These are phyloP conservation scores for Xylaria sp. DNA, from an alignment of 2,329 filamentous ascomycete genomes.

Conservation along the genomic window DNA sequence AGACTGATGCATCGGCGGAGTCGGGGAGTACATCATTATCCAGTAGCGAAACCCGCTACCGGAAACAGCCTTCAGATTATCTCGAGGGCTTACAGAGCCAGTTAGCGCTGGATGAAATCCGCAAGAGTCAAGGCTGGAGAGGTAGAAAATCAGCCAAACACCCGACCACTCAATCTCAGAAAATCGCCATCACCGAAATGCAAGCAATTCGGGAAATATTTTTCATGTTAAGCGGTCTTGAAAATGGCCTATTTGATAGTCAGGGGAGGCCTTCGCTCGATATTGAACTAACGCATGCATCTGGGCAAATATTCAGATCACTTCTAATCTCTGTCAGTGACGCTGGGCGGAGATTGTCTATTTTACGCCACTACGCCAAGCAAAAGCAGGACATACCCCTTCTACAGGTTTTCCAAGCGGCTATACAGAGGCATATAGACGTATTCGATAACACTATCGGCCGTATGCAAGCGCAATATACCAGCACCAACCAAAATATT, in stretches of 20 bases:
- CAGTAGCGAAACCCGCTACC: constrained; percentile 39
- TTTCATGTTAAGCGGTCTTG: constrained; percentile 83
- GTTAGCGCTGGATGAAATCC: constrained; percentile 45
- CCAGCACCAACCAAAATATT: constrained; percentile 57
- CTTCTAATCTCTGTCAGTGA: constrained; percentile 55
- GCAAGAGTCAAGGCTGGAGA: constrained; percentile 56
- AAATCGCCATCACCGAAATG: constrained; percentile 67
- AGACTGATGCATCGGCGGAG: constrained; percentile 42
- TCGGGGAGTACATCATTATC: constrained; percentile 48
- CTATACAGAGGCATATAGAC: constrained; percentile 61
- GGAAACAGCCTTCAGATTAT: constrained; percentile 42
- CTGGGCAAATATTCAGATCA: constrained; percentile 56
- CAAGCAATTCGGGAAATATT: constrained; percentile 77
- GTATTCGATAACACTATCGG: constrained; percentile 65
- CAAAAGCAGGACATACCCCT: constrained; percentile 58
- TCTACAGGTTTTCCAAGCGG: constrained; percentile 73
- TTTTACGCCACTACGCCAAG: constrained; percentile 53
- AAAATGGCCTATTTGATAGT: constrained; percentile 71
- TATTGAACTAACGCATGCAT: constrained; percentile 56
- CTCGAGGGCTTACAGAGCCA: constrained; percentile 45
- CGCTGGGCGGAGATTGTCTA: constrained; percentile 50
- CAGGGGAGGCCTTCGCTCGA: constrained; percentile 46
- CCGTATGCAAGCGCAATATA: constrained; percentile 63
- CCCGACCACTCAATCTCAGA: constrained; percentile 42
- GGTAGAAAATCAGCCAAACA: constrained; percentile 36